These are phyloP conservation scores for Serendipita sp. DNA, from an alignment of 768 basidiomycete species.

Conservation along the genomic window DNA sequence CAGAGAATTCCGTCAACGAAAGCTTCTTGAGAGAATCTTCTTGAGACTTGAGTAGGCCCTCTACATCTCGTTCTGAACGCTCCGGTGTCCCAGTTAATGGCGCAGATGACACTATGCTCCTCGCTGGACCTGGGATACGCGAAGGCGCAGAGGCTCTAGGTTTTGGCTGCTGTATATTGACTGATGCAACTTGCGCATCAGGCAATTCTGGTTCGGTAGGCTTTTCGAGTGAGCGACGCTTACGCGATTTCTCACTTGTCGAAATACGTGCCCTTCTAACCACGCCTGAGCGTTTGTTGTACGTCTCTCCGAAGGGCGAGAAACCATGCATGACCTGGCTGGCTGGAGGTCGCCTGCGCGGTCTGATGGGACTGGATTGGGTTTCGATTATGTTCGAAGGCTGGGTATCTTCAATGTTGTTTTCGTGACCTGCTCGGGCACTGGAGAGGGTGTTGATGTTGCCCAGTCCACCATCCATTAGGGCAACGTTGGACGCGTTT, in stretches of 20 bases:
- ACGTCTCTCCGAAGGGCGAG: constrained; percentile 1
- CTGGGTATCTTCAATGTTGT: neutral
- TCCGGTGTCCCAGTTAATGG: neutral
- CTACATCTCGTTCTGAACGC: neutral
- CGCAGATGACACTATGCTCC: neutral
- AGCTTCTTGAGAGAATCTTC: constrained; percentile 1
- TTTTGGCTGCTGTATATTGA: neutral
- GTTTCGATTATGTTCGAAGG: neutral
- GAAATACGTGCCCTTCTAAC: neutral
- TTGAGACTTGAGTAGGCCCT: neutral
- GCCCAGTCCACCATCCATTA: neutral
- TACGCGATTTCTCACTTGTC: neutral
- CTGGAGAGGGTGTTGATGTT: neutral
- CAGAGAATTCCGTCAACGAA: neutral
- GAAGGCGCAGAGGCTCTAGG: neutral
- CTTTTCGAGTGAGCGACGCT: constrained; percentile 6
- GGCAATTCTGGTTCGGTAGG: neutral
- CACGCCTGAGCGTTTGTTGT: neutral
- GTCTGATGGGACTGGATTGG: neutral
- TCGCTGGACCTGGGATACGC: neutral
- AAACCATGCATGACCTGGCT: neutral
- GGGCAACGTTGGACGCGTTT: neutral
- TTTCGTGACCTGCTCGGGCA: neutral
- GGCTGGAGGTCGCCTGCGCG: neutral
- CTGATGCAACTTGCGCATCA: neutral